Conservation (phyloP, 495 filamentous ascomycete species). For the Hyaloscypha bicolor region DNA sequence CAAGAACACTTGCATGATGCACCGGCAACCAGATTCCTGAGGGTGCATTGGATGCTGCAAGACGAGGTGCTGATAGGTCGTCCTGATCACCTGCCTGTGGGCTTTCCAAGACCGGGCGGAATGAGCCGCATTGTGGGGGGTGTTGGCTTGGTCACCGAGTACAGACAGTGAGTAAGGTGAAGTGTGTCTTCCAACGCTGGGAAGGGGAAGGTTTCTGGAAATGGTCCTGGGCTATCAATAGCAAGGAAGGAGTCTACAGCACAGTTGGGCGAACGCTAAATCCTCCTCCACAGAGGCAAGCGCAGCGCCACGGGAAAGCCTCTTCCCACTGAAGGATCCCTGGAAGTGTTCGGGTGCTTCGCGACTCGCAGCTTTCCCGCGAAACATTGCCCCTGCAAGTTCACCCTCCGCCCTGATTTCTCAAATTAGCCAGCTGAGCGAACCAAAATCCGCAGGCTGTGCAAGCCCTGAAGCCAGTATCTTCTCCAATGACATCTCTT, state of each 20-base stretch:
- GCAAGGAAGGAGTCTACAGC: too few species aligned
- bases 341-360: neutral
- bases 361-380: too few species aligned
- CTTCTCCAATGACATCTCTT: neutral
- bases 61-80: neutral
- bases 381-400: neutral
- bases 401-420: neutral
- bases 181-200: neutral
- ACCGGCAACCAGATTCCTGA: neutral
- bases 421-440: neutral
- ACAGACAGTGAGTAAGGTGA: neutral
- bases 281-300: neutral
- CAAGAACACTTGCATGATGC: neutral
- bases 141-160: neutral
- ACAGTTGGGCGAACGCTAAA: too few species aligned
- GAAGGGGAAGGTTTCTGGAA: too few species aligned
- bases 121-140: neutral
- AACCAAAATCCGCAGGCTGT: neutral
- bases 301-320: neutral
- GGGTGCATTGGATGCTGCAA: neutral
- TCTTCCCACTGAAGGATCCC: neutral
- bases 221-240: too few species aligned
- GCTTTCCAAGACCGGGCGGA: neutral
- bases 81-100: neutral
- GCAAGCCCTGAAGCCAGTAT: neutral